Percentiles rank a stretch among this genome's conserved stretches.
phyloP scores from a whole-genome alignment of 1,139 yeast genomes.

The Pichia sp. region DNA sequence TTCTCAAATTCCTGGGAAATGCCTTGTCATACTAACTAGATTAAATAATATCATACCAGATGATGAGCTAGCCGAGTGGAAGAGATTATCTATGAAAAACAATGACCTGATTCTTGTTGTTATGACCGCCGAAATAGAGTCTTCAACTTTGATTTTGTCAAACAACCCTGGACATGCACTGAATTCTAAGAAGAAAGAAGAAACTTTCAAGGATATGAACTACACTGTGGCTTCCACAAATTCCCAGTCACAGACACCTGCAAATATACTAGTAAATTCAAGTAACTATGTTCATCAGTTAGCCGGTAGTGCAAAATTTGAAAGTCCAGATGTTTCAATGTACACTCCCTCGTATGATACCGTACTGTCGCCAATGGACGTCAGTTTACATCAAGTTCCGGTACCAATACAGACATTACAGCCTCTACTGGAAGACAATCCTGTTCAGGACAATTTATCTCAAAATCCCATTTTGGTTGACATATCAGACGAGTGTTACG shows the following conservation, averaged over 20 bases:
- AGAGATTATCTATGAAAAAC: conserved; percentile 56
- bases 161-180: conserved; percentile 21
- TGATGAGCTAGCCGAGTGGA: conserved; percentile 76
- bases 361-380: conserved; percentile 33
- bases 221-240: conserved; percentile 29
- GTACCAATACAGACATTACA: conserved; percentile 18
- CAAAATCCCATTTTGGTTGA: conserved; percentile 43
- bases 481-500: conserved; percentile 55
- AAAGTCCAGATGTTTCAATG: conserved; percentile 22
- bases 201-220: conserved; percentile 21
- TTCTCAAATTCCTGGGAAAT: conserved; percentile 43
- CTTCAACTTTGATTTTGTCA: conserved; percentile 56
- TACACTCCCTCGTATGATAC: conserved; percentile 29
- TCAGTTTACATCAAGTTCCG: conserved; percentile 14
- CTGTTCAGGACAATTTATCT: conserved; percentile 19
- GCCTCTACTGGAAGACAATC: conserved; percentile 14
- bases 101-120: conserved; percentile 67
- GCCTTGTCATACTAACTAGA: conserved; percentile 64
- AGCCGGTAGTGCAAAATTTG: conserved; percentile 17
- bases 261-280: conserved; percentile 14
- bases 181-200: conserved; percentile 13
- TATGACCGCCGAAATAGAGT: conserved; percentile 63
- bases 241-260: conserved; percentile 27
- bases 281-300: conserved; percentile 10
- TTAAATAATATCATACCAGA: conserved; percentile 71